phyloP scores from a whole-genome alignment of 139 green algal species.

The Ettlia oleoabundans region DNA sequence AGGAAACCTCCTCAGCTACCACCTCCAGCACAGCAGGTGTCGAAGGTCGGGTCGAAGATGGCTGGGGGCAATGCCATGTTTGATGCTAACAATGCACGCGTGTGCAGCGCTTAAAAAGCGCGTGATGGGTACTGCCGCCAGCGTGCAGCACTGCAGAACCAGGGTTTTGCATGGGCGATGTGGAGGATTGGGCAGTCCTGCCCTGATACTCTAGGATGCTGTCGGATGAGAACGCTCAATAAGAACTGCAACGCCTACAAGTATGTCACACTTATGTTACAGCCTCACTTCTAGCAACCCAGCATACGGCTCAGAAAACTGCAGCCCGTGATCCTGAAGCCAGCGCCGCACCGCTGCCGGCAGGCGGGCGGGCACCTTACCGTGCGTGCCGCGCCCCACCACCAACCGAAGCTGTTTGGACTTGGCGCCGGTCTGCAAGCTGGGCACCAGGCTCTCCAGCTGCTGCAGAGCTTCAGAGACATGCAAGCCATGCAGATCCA shows the following conservation, averaged over 20 bases:
- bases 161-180: too few species aligned
- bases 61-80: too few species aligned
- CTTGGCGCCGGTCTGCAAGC: not conserved
- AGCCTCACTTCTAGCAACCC: constrained; percentile 60
- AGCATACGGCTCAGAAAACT: constrained; percentile 48
- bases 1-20: too few species aligned
- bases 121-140: too few species aligned
- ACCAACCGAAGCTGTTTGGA: constrained; percentile 52
- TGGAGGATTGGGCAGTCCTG: too few species aligned
- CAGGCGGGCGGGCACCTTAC: constrained; percentile 61
- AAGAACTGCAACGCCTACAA: not conserved
- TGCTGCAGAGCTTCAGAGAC: constrained; percentile 64
- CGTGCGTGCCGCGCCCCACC: constrained; percentile 75
- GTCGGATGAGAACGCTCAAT: too few species aligned
- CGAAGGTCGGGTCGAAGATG: too few species aligned
- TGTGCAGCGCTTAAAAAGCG: too few species aligned
- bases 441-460: constrained; percentile 50
- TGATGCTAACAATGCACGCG: too few species aligned
- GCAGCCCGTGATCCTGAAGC: constrained; percentile 46
- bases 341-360: constrained; percentile 44
- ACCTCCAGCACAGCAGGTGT: too few species aligned
- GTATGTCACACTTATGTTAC: not conserved
- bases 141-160: too few species aligned
- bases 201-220: too few species aligned
- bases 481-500: constrained; percentile 85